Evolutionary conservation across 139 green algal species (phyloP), one percentile per base, ranked within the genome.

Genomic region (Chlorella ohadii): DNA sequence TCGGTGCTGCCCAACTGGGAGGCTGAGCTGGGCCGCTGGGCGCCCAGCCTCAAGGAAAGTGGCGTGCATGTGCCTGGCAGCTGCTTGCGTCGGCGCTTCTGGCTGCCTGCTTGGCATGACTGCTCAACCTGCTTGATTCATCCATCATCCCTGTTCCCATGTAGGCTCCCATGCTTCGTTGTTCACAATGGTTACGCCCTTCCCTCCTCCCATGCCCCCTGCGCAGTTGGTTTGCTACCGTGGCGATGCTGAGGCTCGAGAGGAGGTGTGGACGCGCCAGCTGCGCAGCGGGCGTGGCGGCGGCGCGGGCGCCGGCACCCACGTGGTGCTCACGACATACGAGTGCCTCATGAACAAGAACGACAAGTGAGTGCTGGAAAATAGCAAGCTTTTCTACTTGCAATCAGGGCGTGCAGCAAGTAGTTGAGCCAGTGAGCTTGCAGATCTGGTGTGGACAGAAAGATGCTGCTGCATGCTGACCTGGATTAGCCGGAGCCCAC

Each of bases 1-100:
- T 94, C 91, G 19, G 96, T 94, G 51, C 85, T 97, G 85, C 86
- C 86, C 81, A 97, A 98, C 84, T 98, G 95, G 95, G 85, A 94
- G 88, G 74, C 88, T 2, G 95, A 98, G 91, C 89, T 96, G 68
- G 87, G 77, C 27, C 59, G 72, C 13, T 98, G 95, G 95, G 95
- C 94, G 55, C 95, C 95, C 0, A 64, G 92, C 20, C 81, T 98
- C 20, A 92, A 94, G 38, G 92, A 94, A 31, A 28, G 70, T 77
- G 70, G 17, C 6, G 11, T 22, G 63, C 33, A 13, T 67, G 59
- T n/a, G n/a, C n/a, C n/a, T n/a, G n/a, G n/a, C n/a, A n/a, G n/a
- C n/a, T n/a, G n/a, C n/a, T n/a, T n/a, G n/a, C n/a, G n/a, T n/a
- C n/a, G n/a, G n/a, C n/a, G n/a, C n/a, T n/a, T n/a, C n/a, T n/a